phyloP scores from a whole-genome alignment of 768 basidiomycete species.

The Auriculariales sp. region DNA sequence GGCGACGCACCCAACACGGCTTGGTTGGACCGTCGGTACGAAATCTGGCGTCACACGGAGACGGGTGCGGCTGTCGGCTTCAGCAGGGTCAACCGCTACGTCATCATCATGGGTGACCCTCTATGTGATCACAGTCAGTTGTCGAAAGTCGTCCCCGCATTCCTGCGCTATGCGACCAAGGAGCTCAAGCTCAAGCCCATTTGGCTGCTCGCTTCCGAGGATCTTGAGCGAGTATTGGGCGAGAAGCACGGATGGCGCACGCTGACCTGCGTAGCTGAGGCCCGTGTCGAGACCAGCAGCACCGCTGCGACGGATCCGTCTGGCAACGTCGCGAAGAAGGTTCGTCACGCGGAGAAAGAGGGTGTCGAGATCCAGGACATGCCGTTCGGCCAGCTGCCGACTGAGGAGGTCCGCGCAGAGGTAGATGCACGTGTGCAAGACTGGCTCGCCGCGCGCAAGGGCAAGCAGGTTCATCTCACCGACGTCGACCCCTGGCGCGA shows the following conservation, averaged over 20 bases:
- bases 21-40: constrained; percentile 45
- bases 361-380: constrained; percentile 36
- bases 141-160: constrained; percentile 30
- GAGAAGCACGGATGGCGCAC: constrained; percentile 39
- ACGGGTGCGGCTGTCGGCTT: constrained; percentile 51
- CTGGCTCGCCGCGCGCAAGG: constrained; percentile 39
- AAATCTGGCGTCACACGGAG: constrained; percentile 33
- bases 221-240: constrained; percentile 36
- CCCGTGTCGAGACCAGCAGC: constrained; percentile 28
- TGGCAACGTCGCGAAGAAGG: constrained; percentile 49
- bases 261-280: constrained; percentile 50
- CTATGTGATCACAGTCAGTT: constrained; percentile 25
- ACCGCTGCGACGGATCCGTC: constrained; percentile 25
- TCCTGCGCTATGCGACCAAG: constrained; percentile 24
- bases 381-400: constrained; percentile 21
- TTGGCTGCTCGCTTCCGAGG: constrained; percentile 43
- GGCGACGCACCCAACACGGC: constrained; percentile 57
- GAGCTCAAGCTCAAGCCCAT: constrained; percentile 33
- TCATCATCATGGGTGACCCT: constrained; percentile 53
- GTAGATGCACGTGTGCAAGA: constrained; percentile 38
- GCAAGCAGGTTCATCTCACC: constrained; percentile 40
- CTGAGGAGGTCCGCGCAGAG: constrained; percentile 26
- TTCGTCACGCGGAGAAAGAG: constrained; percentile 40
- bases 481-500: constrained; percentile 41
- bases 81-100: constrained; percentile 34